A percentile compares a stretch with the other conserved stretches of the same genome.
Evolutionary conservation across 2,329 filamentous ascomycete genomes (phyloP).

Genomic region (Davidsoniella neocaledoniae): DNA sequence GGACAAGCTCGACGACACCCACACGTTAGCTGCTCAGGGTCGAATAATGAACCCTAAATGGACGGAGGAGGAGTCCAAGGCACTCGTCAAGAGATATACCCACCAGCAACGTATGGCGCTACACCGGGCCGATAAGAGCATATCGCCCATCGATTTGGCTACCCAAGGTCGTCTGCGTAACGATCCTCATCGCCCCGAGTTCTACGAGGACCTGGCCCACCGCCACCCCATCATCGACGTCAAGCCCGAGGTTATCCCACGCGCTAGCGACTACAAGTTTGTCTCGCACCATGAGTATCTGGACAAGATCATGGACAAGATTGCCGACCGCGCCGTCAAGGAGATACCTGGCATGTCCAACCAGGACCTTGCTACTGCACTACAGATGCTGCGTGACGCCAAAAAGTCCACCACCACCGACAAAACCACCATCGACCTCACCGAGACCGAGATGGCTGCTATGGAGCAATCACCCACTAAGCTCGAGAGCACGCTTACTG

Average conservation of each 20-base stretch:
- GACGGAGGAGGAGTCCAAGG: conserved; percentile 5
- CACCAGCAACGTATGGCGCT: conserved; percentile 68
- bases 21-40: neutral
- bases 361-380: conserved; percentile 25
- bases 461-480: conserved; percentile 32
- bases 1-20: neutral
- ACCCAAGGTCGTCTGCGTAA: conserved; percentile 53
- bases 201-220: conserved; percentile 68
- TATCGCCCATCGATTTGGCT: conserved; percentile 58
- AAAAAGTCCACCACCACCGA: conserved; percentile 19
- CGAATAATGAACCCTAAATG: neutral
- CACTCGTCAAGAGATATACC: conserved; percentile 45
- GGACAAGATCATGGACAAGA: conserved; percentile 16
- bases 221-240: conserved; percentile 67
- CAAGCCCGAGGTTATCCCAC: conserved; percentile 31
- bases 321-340: conserved; percentile 35
- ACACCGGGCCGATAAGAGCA: conserved; percentile 60
- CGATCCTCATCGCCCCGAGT: conserved; percentile 56
- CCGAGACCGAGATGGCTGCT: conserved; percentile 31
- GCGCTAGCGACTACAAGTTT: conserved; percentile 37
- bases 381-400: conserved; percentile 25
- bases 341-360: conserved; percentile 28
- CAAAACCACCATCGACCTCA: conserved; percentile 31
- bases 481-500: conserved; percentile 6
- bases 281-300: conserved; percentile 44